Evolutionary conservation across 768 basidiomycete genomes (phyloP).

Genomic region (Guyanaporus albipodus): DNA sequence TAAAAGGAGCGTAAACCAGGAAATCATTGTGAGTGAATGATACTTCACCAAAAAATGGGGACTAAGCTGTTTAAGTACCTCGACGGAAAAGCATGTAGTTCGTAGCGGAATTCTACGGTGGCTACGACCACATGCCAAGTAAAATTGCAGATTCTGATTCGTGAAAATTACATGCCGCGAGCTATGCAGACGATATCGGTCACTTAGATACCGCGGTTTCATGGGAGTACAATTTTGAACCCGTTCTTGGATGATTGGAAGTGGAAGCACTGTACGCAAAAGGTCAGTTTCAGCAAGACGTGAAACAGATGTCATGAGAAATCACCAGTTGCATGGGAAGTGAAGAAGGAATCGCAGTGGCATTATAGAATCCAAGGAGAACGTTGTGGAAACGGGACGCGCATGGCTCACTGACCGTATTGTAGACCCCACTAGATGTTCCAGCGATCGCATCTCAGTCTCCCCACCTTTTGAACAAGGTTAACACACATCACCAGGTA

Average conservation of each 20-base stretch:
- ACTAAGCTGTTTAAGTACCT: slow-evolving; percentile 11
- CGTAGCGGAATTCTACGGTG: neutral
- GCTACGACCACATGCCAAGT: neutral
- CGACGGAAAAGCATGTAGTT: neutral
- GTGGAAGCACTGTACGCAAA: neutral
- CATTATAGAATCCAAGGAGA: too few species aligned
- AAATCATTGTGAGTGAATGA: slow-evolving; percentile 10
- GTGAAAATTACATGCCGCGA: neutral
- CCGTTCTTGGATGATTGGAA: neutral
- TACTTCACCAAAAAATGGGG: neutral
- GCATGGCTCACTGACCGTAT: too few species aligned
- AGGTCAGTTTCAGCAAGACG: neutral
- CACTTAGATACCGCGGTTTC: slow-evolving; percentile 1
- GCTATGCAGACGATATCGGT: neutral
- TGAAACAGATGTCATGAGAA: slow-evolving; percentile 12
- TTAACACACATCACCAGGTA: neutral
- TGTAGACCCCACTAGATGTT: too few species aligned
- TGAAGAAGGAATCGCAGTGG: neutral
- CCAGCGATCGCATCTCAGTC: neutral
- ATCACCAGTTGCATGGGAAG: neutral
- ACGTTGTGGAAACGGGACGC: too few species aligned
- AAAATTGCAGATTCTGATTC: too few species aligned
- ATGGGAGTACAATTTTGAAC: neutral
- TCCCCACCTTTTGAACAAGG: neutral
- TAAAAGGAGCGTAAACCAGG: slow-evolving; percentile 7